Conservation (phyloP, 805 yeast genomes). For the Komagataella pastoris region DNA sequence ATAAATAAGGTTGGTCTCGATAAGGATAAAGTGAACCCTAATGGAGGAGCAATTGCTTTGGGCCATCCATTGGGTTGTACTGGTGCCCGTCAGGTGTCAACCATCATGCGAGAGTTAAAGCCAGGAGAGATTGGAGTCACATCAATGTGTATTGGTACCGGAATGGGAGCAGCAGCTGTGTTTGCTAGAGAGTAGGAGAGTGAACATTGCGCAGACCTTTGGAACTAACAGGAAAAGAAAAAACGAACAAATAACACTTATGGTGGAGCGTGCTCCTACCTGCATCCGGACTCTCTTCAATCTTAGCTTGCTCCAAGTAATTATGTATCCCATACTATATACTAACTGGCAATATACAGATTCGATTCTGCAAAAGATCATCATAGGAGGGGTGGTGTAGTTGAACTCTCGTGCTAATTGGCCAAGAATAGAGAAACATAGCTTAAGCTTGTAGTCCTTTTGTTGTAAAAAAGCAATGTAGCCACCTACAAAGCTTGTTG, state of each 20-base stretch:
- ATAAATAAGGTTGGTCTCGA: constrained; percentile 57
- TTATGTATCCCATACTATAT: neutral
- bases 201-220: no score
- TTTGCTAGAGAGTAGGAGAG: constrained; percentile 55
- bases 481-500: no score
- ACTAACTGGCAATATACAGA: neutral
- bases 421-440: no score
- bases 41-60: constrained; percentile 94
- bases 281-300: no score
- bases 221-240: no score
- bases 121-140: constrained; percentile 80
- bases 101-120: constrained; percentile 68
- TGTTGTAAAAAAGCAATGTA: no score
- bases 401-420: no score
- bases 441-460: no score
- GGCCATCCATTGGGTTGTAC: constrained; percentile 93
- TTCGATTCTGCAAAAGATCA: neutral
- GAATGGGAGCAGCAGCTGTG: constrained; percentile 95
- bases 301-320: neutral
- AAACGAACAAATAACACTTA: no score
- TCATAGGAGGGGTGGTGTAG: no score
- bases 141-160: constrained; percentile 96
- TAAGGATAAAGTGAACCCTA: constrained; percentile 61
- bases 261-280: no score
- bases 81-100: constrained; percentile 81